Conservation (phyloP, 345 rosid genomes). For the Firmiana major region DNA sequence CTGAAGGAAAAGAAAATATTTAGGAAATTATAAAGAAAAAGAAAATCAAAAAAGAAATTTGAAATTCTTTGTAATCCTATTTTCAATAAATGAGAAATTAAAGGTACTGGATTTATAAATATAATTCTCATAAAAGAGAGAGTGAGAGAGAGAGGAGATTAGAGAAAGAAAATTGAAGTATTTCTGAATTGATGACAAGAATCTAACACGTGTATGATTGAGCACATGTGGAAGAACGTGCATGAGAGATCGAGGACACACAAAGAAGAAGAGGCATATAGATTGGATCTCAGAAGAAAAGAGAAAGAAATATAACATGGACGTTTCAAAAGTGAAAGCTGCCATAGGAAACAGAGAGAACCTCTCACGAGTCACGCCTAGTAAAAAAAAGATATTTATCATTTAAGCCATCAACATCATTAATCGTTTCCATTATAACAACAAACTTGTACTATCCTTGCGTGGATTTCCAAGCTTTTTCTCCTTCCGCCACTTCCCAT, state of each 20-base stretch:
- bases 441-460: not conserved
- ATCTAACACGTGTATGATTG: constrained; percentile 33
- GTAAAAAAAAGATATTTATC: no score
- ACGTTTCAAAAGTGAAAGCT: constrained; percentile 50
- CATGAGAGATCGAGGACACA: constrained; percentile 12
- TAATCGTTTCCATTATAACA: not conserved
- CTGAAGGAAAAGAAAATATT: no score
- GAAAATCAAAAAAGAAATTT: no score
- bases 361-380: constrained; percentile 43
- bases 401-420: not conserved
- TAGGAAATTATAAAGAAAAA: no score
- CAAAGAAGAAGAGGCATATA: constrained; percentile 7
- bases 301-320: constrained; percentile 17
- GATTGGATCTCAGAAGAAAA: constrained; percentile 26
- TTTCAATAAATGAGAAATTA: no score
- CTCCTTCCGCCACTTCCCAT: no score
- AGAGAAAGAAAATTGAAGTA: not conserved
- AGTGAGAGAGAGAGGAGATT: not conserved
- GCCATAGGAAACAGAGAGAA: constrained; percentile 41
- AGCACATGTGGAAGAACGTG: constrained; percentile 43
- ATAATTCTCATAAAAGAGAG: not conserved
- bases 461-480: constrained; percentile 29
- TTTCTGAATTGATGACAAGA: constrained; percentile 30
- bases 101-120: not conserved
- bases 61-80: no score